A percentile compares a stretch with the other conserved stretches of the same genome.
Evolutionary conservation across 345 rosid species (phyloP).

Genomic region (Acer negundo): DNA sequence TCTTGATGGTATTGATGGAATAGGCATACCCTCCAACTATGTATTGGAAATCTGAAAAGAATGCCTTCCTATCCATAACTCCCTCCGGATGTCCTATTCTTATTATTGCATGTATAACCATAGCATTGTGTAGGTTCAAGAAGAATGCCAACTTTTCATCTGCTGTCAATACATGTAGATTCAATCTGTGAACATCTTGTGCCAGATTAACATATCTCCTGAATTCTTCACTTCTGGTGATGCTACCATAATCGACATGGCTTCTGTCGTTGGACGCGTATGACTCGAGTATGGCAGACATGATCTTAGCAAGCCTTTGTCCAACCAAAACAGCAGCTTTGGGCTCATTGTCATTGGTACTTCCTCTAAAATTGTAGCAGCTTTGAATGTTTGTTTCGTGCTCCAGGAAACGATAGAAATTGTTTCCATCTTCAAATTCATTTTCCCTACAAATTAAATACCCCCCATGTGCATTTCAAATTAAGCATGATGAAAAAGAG

Average conservation of each 20-base stretch:
- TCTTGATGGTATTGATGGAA: slow-evolving; percentile 58
- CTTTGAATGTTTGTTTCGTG: slow-evolving; percentile 68
- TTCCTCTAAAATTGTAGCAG: slow-evolving; percentile 65
- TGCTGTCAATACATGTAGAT: slow-evolving; percentile 46
- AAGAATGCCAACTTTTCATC: slow-evolving; percentile 78
- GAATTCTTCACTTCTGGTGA: slow-evolving; percentile 77
- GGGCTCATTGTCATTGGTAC: slow-evolving; percentile 63
- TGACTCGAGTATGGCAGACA: slow-evolving; percentile 81
- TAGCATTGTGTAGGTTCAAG: slow-evolving; percentile 84
- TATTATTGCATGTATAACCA: slow-evolving; percentile 87
- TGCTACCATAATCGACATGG: slow-evolving; percentile 60
- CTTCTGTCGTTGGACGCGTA: slow-evolving; percentile 66
- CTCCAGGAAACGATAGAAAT: slow-evolving; percentile 82
- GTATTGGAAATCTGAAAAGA: slow-evolving; percentile 69
- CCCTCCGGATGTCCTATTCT: slow-evolving; percentile 70
- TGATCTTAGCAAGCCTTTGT: slow-evolving; percentile 55
- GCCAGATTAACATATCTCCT: slow-evolving; percentile 71
- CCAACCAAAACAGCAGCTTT: slow-evolving; percentile 51
- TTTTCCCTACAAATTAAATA: slow-evolving; percentile 56
- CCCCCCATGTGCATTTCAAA: no score
- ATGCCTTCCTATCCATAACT: slow-evolving; percentile 64
- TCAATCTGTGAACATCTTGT: slow-evolving; percentile 77
- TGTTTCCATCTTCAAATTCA: slow-evolving; percentile 83
- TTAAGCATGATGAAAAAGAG: no score
- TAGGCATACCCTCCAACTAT: slow-evolving; percentile 76